Conservation (phyloP, 306 rosid genomes). For the Cercis canadensis region DNA sequence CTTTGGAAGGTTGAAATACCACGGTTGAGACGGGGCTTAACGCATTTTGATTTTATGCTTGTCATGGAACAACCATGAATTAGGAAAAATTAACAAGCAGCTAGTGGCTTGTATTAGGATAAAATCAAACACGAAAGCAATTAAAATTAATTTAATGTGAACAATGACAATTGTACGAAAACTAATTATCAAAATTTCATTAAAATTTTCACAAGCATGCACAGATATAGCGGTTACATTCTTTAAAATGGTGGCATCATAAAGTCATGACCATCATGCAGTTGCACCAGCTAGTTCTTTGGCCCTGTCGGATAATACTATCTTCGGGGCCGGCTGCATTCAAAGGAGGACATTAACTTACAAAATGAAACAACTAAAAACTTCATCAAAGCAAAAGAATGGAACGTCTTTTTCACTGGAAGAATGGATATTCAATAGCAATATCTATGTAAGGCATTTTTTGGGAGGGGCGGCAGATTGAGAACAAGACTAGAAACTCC, state of each 20-base stretch:
- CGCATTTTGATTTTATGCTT: neutral
- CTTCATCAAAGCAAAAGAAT: too few species aligned
- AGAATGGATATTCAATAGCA: too few species aligned
- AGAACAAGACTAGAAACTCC: neutral
- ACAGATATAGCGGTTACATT: conserved; percentile 19
- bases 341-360: neutral
- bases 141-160: conserved; percentile 32
- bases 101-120: conserved; percentile 5
- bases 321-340: conserved; percentile 68
- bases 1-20: too few species aligned
- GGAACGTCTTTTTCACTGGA: too few species aligned
- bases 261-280: conserved; percentile 39
- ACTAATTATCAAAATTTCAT: conserved; percentile 38
- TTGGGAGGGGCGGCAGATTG: too few species aligned
- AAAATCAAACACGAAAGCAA: conserved; percentile 31
- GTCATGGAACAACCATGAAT: neutral
- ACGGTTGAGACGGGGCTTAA: neutral
- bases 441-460: too few species aligned
- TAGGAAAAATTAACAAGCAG: conserved; percentile 23
- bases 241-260: conserved; percentile 18
- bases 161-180: conserved; percentile 20
- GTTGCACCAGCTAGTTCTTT: conserved; percentile 51
- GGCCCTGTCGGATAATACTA: conserved; percentile 41
- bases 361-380: too few species aligned
- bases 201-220: conserved; percentile 27